These are phyloP conservation scores for Didymella arachidicola DNA, from an alignment of 2,329 filamentous ascomycete species.

Conservation along the genomic window DNA sequence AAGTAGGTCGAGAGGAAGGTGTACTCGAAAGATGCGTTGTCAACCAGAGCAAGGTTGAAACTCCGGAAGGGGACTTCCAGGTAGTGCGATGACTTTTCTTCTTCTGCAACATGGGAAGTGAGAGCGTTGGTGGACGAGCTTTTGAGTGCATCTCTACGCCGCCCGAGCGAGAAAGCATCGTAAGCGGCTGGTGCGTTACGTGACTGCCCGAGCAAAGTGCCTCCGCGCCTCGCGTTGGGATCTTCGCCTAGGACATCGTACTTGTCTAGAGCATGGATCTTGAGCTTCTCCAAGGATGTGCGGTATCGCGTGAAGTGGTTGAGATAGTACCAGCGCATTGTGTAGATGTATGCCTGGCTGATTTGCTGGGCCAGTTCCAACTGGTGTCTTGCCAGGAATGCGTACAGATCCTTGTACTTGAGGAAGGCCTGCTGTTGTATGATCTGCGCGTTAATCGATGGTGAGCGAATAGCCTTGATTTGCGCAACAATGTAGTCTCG, in stretches of 20 bases:
- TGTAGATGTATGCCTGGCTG: constrained; percentile 92
- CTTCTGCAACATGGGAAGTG: constrained; percentile 88
- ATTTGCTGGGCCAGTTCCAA: constrained; percentile 87
- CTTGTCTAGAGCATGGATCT: constrained; percentile 81
- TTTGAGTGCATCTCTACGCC: constrained; percentile 82
- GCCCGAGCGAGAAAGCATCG: constrained; percentile 88
- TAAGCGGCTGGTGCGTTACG: constrained; percentile 66
- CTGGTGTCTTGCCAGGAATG: constrained; percentile 84
- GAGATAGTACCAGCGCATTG: constrained; percentile 97
- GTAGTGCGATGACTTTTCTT: constrained; percentile 84
- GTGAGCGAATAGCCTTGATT: constrained; percentile 91
- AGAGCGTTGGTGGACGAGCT: constrained; percentile 77
- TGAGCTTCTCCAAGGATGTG: constrained; percentile 82
- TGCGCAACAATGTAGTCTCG: constrained; percentile 93
- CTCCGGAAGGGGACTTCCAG: constrained; percentile 91
- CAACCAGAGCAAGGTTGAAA: constrained; percentile 91
- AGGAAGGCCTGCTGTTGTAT: constrained; percentile 94
- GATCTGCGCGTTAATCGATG: constrained; percentile 95
- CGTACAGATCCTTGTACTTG: constrained; percentile 85
- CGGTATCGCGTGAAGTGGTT: constrained; percentile 91
- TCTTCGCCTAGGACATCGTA: constrained; percentile 85
- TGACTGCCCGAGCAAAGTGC: constrained; percentile 47
- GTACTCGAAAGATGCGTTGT: constrained; percentile 95
- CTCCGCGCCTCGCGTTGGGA: constrained; percentile 68
- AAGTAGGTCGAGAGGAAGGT: constrained; percentile 93